phyloP scores from a whole-genome alignment of 176 grass and related monocot species.

The Carex kokanica region DNA sequence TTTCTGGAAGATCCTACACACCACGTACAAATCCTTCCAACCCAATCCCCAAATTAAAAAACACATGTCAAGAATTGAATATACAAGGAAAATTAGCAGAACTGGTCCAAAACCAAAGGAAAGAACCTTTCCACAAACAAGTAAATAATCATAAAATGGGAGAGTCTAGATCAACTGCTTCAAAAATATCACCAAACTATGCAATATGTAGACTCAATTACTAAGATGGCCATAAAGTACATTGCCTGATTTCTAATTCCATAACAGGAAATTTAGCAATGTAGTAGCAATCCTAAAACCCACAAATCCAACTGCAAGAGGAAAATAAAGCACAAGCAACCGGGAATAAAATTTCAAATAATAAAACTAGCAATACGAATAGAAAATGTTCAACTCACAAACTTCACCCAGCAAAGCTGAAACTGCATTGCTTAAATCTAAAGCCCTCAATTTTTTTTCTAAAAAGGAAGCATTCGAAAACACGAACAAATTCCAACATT shows the following conservation, averaged over 20 bases:
- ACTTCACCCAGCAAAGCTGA: background rate
- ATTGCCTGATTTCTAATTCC: background rate
- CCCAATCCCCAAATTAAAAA: constrained; percentile 32
- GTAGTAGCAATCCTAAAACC: background rate
- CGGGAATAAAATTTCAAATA: background rate
- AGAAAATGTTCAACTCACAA: background rate
- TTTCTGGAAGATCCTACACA: constrained; percentile 96
- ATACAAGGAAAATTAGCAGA: background rate
- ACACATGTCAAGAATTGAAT: background rate
- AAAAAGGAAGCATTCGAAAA: too few relatives aligned
- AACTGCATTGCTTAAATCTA: background rate
- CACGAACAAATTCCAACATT: too few relatives aligned
- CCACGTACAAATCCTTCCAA: constrained; percentile 70
- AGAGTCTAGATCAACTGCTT: background rate
- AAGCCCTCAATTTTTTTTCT: background rate
- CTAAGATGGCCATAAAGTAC: background rate
- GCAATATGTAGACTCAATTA: background rate
- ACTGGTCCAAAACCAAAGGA: background rate
- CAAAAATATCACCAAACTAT: background rate
- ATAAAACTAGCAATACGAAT: background rate
- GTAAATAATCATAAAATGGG: background rate
- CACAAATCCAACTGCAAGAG: constrained; percentile 1
- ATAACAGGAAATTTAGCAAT: background rate
- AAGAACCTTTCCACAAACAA: background rate
- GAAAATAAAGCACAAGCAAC: background rate